Base-by-base conservation (phyloP, 805 yeast genomes). In the Candida koratica region DNA sequence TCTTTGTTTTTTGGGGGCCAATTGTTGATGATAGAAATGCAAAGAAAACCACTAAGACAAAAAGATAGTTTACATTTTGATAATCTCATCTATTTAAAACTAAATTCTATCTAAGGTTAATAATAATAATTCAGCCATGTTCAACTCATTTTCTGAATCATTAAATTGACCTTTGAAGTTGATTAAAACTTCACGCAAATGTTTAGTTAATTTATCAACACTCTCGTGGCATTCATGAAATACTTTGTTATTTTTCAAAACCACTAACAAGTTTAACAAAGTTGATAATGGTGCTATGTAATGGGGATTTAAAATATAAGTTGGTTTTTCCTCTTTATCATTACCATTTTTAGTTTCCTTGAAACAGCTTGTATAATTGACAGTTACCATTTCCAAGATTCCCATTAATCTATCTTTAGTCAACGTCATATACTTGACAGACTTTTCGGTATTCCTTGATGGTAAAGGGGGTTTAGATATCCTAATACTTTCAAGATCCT, bases 1-100 rank as follows among this genome's bases (percentile, higher is more conserved):
- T 89, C 55, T 93, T 90, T 48, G 96, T 93, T 0, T 93, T 80
- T 58, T 85, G 88, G 67, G 99, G 99, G 0, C 94, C 95, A 2
- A 64, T 90, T 41, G 78, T 82, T 18, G 89, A 82, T 35, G 72
- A 67, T 31, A 47, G 69, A 36, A 50, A 42, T 27, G 28, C 39
- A 29, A 38, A 51, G 1, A 63, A 62, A 41, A 56, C 27, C 23
- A 13, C 41, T 17, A 38, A 38, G 36, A 34, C 28, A 34, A 28
- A 31, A 18, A 29, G 33, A 25, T 29, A 30, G 12, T 18, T 12
- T 29, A 8, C 18, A 17, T 7, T 8, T 10, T 10, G 7, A 12
- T 15, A 7, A 6, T 5, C 17, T 22, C 24, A 11, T 22, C 9
- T 30, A 30, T 28, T 27, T 27, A 24, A 13, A 16, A 29, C 38